Conservation (phyloP, 2,329 filamentous ascomycete genomes). For the Ceratocystis papillata region DNA sequence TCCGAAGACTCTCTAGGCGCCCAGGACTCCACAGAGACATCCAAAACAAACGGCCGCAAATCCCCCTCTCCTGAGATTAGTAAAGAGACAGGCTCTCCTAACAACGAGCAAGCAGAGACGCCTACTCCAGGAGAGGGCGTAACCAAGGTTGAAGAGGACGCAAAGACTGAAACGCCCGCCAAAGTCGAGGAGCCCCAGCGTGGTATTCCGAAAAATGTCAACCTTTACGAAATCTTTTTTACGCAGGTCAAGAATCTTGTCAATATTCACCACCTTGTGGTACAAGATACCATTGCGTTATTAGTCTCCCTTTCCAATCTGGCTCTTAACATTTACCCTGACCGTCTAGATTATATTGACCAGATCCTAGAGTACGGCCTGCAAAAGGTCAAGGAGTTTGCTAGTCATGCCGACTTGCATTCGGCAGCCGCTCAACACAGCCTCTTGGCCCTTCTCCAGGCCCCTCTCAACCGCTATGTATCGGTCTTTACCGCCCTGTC, state of each 20-base stretch:
- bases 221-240: slow-evolving; percentile 95
- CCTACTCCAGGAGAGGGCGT: slow-evolving; percentile 40
- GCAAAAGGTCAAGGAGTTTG: slow-evolving; percentile 74
- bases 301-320: slow-evolving; percentile 90
- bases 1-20: neutral
- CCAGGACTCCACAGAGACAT: slow-evolving; percentile 27
- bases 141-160: slow-evolving; percentile 31
- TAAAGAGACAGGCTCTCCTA: slow-evolving; percentile 26
- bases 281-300: slow-evolving; percentile 88
- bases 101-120: slow-evolving; percentile 29
- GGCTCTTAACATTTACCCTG: slow-evolving; percentile 89
- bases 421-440: slow-evolving; percentile 78
- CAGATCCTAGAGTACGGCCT: slow-evolving; percentile 84
- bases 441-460: slow-evolving; percentile 78
- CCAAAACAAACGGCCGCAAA: slow-evolving; percentile 21
- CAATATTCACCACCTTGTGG: slow-evolving; percentile 77
- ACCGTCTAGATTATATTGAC: slow-evolving; percentile 86
- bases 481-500: slow-evolving; percentile 95
- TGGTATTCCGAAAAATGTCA: slow-evolving; percentile 64
- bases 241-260: slow-evolving; percentile 90
- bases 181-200: slow-evolving; percentile 21
- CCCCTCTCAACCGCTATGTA: slow-evolving; percentile 77
- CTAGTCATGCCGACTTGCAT: slow-evolving; percentile 91
- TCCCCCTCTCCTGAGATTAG: slow-evolving; percentile 29
- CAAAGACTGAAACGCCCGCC: slow-evolving; percentile 3